Conservation (phyloP, 768 basidiomycete genomes). For the Multifurca ochricompacta region DNA sequence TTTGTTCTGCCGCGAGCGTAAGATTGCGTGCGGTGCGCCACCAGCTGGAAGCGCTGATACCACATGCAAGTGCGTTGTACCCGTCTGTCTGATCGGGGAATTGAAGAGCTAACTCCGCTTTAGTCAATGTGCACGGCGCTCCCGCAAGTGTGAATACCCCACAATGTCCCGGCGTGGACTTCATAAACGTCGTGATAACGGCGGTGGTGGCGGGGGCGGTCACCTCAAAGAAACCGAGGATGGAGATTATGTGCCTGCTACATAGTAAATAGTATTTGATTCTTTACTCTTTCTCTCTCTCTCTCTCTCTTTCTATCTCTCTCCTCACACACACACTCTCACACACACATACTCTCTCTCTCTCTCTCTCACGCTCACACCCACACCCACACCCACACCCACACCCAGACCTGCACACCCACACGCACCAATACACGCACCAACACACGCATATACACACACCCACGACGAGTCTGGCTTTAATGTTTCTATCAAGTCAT, state of each 20-base stretch:
- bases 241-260: conserved; percentile 12
- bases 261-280: conserved; percentile 5
- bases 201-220: conserved; percentile 1
- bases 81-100: neutral
- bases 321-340: neutral
- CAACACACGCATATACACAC: neutral
- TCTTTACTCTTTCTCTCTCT: neutral
- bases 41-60: conserved; percentile 16
- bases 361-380: no score
- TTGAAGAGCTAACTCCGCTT: neutral
- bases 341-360: neutral
- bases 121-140: conserved; percentile 21
- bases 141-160: conserved; percentile 21
- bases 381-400: no score
- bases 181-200: conserved; percentile 18
- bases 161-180: conserved; percentile 21
- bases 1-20: conserved; percentile 36
- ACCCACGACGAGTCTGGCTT: neutral
- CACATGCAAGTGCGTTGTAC: conserved; percentile 19
- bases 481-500: conserved; percentile 4
- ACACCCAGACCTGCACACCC: neutral
- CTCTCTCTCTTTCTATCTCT: neutral
- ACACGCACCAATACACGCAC: no score
- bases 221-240: conserved; percentile 12
- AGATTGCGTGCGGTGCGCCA: conserved; percentile 33